Evolutionary conservation across 371 early-diverging fungal genomes (phyloP).

Genomic region (Rhizopus delemar): DNA sequence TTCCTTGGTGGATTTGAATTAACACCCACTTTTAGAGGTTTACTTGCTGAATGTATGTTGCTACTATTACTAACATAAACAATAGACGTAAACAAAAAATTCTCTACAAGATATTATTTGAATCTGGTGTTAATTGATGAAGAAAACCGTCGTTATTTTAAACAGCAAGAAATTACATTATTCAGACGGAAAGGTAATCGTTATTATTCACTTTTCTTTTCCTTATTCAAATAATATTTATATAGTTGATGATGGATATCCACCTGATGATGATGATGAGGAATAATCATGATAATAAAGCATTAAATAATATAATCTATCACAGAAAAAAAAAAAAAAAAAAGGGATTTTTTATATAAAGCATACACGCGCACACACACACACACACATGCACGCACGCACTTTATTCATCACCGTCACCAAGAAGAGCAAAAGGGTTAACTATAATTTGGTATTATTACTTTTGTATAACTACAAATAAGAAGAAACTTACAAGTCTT

Average conservation of each 20-base stretch:
- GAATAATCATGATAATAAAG: neutral
- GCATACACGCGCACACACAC: neutral
- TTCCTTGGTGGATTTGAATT: conserved; percentile 96
- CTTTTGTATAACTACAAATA: no score
- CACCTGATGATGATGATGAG: conserved; percentile 25
- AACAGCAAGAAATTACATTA: conserved; percentile 95
- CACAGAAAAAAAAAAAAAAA: no score
- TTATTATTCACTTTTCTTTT: no score
- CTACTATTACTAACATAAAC: neutral
- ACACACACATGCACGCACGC: neutral
- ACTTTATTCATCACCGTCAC: conserved; percentile 14
- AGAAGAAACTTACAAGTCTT: conserved; percentile 43
- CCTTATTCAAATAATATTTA: neutral
- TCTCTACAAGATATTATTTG: conserved; percentile 94
- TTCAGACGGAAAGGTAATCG: conserved; percentile 57
- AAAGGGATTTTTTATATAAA: no score
- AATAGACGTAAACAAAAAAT: conserved; percentile 90
- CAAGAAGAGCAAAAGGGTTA: conserved; percentile 47
- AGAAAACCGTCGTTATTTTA: conserved; percentile 96
- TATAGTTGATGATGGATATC: conserved; percentile 31
- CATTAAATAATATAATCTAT: no score
- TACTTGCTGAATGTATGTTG: neutral
- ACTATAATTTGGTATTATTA: conserved; percentile 12
- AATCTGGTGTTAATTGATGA: conserved; percentile 97
- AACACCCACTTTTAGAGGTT: conserved; percentile 80